Evolutionary conservation across 768 basidiomycete species (phyloP).

Genomic region (Phlegmacium glaucopus): DNA sequence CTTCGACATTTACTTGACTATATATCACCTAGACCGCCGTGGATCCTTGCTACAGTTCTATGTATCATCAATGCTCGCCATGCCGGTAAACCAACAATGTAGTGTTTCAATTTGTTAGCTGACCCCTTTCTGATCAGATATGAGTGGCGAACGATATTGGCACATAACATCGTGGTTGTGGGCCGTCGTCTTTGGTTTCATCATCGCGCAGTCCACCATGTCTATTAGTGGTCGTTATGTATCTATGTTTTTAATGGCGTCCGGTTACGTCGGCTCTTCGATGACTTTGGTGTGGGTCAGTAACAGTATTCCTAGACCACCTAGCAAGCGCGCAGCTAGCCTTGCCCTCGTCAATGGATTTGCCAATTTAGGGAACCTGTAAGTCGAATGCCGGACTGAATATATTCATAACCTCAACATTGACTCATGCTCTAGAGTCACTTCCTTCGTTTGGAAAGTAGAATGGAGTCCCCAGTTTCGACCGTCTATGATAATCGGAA

Average conservation of each 20-base stretch:
- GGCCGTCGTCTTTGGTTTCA: slow-evolving; percentile 53
- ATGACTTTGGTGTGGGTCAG: slow-evolving; percentile 56
- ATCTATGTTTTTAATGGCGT: slow-evolving; percentile 58
- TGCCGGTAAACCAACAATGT: slow-evolving; percentile 23
- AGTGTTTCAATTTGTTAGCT: not conserved
- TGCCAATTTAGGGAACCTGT: slow-evolving; percentile 54
- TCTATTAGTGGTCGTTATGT: slow-evolving; percentile 48
- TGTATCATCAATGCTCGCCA: slow-evolving; percentile 50
- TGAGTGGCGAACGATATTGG: slow-evolving; percentile 58
- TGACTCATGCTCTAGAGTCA: slow-evolving; percentile 33
- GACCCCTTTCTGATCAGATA: slow-evolving; percentile 27
- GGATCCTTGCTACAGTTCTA: slow-evolving; percentile 46
- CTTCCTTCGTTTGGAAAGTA: slow-evolving; percentile 56
- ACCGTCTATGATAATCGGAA: slow-evolving; percentile 47
- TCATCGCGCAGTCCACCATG: slow-evolving; percentile 52
- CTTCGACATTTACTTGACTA: not conserved
- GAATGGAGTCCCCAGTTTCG: slow-evolving; percentile 58
- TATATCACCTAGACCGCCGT: slow-evolving; percentile 48
- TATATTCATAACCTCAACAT: not conserved
- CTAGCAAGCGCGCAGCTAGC: slow-evolving; percentile 47
- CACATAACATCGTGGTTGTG: slow-evolving; percentile 53
- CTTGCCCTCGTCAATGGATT: slow-evolving; percentile 57
- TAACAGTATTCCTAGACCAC: slow-evolving; percentile 55
- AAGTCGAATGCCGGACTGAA: slow-evolving; percentile 14
- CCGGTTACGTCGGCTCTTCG: slow-evolving; percentile 38